A percentile compares a stretch with the other conserved stretches of the same genome.
phyloP scores from a whole-genome alignment of 2,329 filamentous ascomycete species.

The Raffaelea albimanens region DNA sequence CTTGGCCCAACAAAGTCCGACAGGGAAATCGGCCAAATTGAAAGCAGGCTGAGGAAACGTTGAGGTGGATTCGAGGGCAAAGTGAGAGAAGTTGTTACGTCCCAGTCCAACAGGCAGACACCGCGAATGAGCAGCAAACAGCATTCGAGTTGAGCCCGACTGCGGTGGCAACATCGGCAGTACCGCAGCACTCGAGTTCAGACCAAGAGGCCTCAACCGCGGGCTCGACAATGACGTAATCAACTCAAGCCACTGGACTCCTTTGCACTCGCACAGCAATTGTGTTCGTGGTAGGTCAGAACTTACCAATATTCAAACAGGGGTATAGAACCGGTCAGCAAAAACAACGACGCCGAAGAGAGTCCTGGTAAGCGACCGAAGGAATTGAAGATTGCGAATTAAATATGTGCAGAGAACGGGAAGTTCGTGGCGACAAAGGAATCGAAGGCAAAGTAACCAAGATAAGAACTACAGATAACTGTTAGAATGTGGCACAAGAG shows the following conservation, averaged over 20 bases:
- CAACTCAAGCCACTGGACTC: too few relatives aligned
- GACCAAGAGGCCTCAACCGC: too few relatives aligned
- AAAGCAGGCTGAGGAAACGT: not conserved
- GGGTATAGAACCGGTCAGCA: slow-evolving; percentile 5
- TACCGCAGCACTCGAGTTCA: too few relatives aligned
- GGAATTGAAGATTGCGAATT: not conserved
- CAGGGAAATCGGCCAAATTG: not conserved
- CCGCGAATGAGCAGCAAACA: too few relatives aligned
- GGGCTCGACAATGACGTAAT: too few relatives aligned
- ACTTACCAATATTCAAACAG: slow-evolving; percentile 6
- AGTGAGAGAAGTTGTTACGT: too few relatives aligned
- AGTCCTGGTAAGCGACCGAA: not conserved
- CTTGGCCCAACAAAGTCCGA: not conserved
- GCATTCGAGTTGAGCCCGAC: too few relatives aligned
- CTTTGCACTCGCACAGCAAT: too few relatives aligned
- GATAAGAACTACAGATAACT: not conserved
- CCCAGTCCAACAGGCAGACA: too few relatives aligned
- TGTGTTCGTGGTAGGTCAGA: too few relatives aligned
- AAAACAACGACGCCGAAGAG: not conserved
- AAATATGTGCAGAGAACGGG: slow-evolving; percentile 1
- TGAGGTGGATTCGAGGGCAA: not conserved
- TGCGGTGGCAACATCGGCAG: too few relatives aligned
- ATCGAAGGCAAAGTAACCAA: not conserved
- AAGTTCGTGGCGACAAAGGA: not conserved
- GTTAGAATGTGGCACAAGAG: not conserved